These are phyloP conservation scores for Pseudonitzschia multiseries DNA, from an alignment of 108 stramenopile species.

Conservation along the genomic window DNA sequence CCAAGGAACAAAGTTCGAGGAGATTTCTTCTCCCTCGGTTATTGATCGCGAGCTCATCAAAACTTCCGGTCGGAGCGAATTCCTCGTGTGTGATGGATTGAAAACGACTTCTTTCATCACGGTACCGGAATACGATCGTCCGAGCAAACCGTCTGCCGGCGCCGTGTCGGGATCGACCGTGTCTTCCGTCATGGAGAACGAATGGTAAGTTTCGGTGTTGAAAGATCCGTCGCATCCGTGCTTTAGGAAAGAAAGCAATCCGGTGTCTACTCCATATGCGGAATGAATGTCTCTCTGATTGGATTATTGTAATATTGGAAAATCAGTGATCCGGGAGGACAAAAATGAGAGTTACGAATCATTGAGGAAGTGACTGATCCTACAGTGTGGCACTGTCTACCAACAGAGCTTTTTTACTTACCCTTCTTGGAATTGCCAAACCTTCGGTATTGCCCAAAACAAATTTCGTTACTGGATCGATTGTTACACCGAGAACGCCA, in stretches of 20 bases:
- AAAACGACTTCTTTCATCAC: slow-evolving; percentile 10
- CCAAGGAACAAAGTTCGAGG: slow-evolving; percentile 11
- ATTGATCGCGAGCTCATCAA: slow-evolving; percentile 7
- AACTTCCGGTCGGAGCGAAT: neutral
- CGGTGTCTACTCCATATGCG: slow-evolving; percentile 4
- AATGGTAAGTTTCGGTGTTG: neutral
- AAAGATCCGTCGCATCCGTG: slow-evolving; percentile 5
- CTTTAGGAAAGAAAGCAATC: slow-evolving; percentile 14
- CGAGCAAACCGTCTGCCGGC: neutral
- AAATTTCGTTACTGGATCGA: slow-evolving; percentile 4
- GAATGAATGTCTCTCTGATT: slow-evolving; percentile 4
- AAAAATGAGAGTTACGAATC: neutral
- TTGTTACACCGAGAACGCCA: neutral
- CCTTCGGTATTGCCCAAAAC: neutral
- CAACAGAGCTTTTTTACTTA: neutral
- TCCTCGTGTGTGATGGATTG: slow-evolving; percentile 1
- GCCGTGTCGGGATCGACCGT: neutral
- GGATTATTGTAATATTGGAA: neutral
- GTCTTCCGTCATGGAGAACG: neutral
- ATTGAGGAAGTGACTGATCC: neutral
- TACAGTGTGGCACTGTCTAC: neutral
- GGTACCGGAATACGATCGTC: neutral
- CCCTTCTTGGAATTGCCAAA: slow-evolving; percentile 7
- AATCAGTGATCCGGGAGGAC: neutral
- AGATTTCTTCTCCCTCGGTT: slow-evolving; percentile 8